Conservation (phyloP, 495 filamentous ascomycete species). For the Trichocladium antarcticum region DNA sequence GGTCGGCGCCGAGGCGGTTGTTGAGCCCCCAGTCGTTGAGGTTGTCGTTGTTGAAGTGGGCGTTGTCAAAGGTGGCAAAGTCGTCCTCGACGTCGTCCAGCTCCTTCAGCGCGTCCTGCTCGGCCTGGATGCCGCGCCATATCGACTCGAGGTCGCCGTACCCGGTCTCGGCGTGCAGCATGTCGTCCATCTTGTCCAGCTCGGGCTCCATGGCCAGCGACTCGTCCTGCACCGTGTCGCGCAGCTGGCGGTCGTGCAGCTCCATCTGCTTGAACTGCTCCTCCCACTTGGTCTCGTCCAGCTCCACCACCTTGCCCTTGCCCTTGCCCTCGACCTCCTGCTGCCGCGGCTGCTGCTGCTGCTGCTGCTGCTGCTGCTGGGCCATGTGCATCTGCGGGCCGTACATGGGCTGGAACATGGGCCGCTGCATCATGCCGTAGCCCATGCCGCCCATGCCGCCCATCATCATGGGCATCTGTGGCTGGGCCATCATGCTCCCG, state of each 20-base stretch:
- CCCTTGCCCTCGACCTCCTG: constrained; percentile 56
- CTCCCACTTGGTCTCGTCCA: constrained; percentile 92
- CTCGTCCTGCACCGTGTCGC: constrained; percentile 47
- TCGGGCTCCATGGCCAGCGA: constrained; percentile 75
- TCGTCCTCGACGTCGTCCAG: constrained; percentile 51
- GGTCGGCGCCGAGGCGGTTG: constrained; percentile 47
- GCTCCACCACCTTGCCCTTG: constrained; percentile 81
- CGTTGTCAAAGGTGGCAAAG: constrained; percentile 54
- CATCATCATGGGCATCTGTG: constrained; percentile 50
- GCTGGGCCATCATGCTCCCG: constrained; percentile 18
- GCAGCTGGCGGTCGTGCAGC: constrained; percentile 46
- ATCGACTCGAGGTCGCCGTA: constrained; percentile 82
- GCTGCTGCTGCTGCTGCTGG: constrained; percentile 20
- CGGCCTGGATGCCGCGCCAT: constrained; percentile 78
- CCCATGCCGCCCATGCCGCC: constrained; percentile 27
- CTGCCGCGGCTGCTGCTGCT: too few relatives aligned
- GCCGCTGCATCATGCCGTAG: constrained; percentile 34
- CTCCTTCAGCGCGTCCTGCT: constrained; percentile 59
- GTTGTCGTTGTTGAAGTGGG: constrained; percentile 57
- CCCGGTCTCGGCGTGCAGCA: constrained; percentile 44
- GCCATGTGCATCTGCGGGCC: constrained; percentile 39
- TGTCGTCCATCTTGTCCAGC: constrained; percentile 71
- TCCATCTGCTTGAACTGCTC: constrained; percentile 88
- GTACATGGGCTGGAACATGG: constrained; percentile 44
- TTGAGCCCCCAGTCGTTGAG: constrained; percentile 47